A percentile compares a stretch with the other conserved stretches of the same genome.
These are phyloP conservation scores for Aspergillus kassunensis DNA, from an alignment of 495 filamentous ascomycete species.

Conservation along the genomic window DNA sequence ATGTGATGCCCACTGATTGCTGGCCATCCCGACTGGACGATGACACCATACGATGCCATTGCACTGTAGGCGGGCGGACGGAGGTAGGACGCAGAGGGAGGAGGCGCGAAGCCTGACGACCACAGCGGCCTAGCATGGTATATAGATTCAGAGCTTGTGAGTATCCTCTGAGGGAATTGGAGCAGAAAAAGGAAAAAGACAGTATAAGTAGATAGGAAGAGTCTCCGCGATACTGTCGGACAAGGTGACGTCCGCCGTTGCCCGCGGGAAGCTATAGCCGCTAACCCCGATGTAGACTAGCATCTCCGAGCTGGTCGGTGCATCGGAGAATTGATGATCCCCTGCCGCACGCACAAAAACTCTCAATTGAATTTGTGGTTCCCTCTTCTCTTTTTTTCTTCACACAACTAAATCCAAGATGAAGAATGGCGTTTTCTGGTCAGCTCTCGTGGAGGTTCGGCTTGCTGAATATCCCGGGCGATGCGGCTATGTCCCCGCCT, in stretches of 20 bases:
- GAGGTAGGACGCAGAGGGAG: constrained; percentile 32
- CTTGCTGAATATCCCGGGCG: constrained; percentile 39
- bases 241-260: constrained; percentile 28
- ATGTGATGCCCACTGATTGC: constrained; percentile 32
- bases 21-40: constrained; percentile 39
- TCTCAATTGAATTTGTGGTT: background rate
- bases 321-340: constrained; percentile 15
- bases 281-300: constrained; percentile 26
- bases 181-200: constrained; percentile 1
- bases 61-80: constrained; percentile 22
- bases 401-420: constrained; percentile 57
- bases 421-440: constrained; percentile 46
- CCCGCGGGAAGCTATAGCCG: constrained; percentile 41
- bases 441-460: constrained; percentile 42
- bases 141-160: constrained; percentile 12
- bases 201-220: constrained; percentile 23
- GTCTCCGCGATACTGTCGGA: constrained; percentile 19
- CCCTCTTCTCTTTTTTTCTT: constrained; percentile 29
- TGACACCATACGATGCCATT: constrained; percentile 35
- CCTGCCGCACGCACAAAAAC: constrained; percentile 14
- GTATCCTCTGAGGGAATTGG: background rate
- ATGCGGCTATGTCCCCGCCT: constrained; percentile 49
- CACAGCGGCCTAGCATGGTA: constrained; percentile 44
- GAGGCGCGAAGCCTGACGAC: constrained; percentile 37
- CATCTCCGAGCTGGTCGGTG: constrained; percentile 33